A percentile compares a stretch with the other conserved stretches of the same genome.
phyloP scores from a whole-genome alignment of 2,329 filamentous ascomycete genomes.

The Tolypocladium tundrense region DNA sequence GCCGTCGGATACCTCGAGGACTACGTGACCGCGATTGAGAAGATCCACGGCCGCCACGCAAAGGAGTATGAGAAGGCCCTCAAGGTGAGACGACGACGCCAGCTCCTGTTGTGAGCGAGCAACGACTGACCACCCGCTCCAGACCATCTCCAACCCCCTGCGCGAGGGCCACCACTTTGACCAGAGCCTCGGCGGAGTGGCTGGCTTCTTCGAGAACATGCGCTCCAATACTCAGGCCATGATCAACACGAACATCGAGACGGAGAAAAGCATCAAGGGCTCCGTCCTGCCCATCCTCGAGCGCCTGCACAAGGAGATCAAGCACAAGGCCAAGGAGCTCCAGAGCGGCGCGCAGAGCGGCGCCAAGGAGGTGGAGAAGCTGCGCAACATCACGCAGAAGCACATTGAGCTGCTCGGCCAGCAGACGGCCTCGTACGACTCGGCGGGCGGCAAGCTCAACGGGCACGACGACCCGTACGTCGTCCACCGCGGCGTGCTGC shows the following conservation, averaged over 20 bases:
- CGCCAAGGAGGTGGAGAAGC: constrained; percentile 85
- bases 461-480: constrained; percentile 81
- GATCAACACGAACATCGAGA: constrained; percentile 81
- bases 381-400: constrained; percentile 78
- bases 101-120: fast-evolving
- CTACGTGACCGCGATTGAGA: constrained; percentile 77
- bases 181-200: constrained; percentile 74
- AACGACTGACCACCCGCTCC: neutral
- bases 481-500: constrained; percentile 66
- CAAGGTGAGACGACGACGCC: constrained; percentile 44
- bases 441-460: constrained; percentile 59
- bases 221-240: constrained; percentile 85
- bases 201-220: constrained; percentile 89
- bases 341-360: constrained; percentile 70
- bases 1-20: constrained; percentile 85
- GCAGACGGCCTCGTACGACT: constrained; percentile 71
- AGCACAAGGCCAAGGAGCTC: constrained; percentile 89
- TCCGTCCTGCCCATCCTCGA: constrained; percentile 82
- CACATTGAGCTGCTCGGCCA: constrained; percentile 90
- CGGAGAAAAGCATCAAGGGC: constrained; percentile 80
- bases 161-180: constrained; percentile 91
- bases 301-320: constrained; percentile 89
- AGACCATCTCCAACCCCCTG: constrained; percentile 78
- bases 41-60: constrained; percentile 70
- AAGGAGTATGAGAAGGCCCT: constrained; percentile 94